Base-by-base conservation (phyloP, 2,329 filamentous ascomycete genomes). In the Aspergillus fischeri region DNA sequence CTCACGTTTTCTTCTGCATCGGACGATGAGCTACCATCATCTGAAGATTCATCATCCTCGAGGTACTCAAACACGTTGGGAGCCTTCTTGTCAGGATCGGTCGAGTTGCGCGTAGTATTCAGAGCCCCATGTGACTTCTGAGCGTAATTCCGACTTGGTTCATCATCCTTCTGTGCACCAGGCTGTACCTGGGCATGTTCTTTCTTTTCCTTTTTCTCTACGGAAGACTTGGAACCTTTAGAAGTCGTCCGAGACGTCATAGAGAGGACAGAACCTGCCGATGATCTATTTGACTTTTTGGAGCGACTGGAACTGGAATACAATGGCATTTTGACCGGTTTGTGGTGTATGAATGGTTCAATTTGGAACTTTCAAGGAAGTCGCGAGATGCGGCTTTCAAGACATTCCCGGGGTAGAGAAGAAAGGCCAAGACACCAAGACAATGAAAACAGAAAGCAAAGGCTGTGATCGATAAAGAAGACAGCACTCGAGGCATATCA, bases 11-110 rank as follows among this genome's bases (percentile, higher is more conserved):
- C 58, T 35, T 62, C 57, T 27, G 32, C 14, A 17, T 65, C 61
- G 10, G 61, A 63, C 1, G 60, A 66, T 2, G 63, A 65, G 25
- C 62, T 55, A 1, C 54, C 61, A 20, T 61, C 58, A 4, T 65
- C 65, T 20, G 63, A 62, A 28, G 65, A 63, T 7, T 63, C 61
- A 17, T 63, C 63, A 11, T 70, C 61, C 21, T 75, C 72, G 6
- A 77, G 64, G 49, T 72, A 77, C 48, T 76, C 68, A 60, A 77
- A 77, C 8, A 77, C 74, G 62, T 76, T 70, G 4, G 73, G 73
- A 14, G 63, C 51, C 42, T 61, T 65, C 41, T 61, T 64, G 27
- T 64, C 51, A 3, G 63, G 38, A 29, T 59, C 65, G 25, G 54
- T 52, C 4, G 62, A 24, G 45, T 65, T 67, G 20, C 45, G 41